Evolutionary conservation across 2,329 filamentous ascomycete genomes (phyloP).

Genomic region (Calonectria montana): DNA sequence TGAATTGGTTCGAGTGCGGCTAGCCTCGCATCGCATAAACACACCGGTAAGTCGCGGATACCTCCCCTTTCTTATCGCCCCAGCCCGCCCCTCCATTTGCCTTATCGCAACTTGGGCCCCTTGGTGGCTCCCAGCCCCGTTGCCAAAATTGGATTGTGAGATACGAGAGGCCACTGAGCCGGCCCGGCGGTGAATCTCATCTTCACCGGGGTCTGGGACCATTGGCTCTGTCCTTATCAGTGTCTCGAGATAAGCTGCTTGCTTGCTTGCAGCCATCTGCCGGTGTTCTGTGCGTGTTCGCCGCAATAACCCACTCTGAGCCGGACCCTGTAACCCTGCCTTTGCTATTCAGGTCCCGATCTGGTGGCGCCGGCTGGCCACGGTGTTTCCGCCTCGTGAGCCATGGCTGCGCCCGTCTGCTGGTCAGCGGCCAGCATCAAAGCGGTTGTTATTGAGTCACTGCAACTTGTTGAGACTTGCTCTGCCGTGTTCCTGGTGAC

Average conservation of each 20-base stretch:
- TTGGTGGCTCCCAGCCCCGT: conserved; percentile 26
- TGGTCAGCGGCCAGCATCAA: conserved; percentile 27
- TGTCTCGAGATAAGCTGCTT: conserved; percentile 29
- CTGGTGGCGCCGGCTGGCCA: conserved; percentile 35
- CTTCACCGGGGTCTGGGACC: conserved; percentile 27
- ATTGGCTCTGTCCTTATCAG: conserved; percentile 31
- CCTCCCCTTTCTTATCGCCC: conserved; percentile 15
- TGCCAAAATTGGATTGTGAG: conserved; percentile 30
- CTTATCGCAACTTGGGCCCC: conserved; percentile 28
- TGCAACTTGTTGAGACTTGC: conserved; percentile 12
- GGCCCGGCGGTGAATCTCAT: conserved; percentile 43
- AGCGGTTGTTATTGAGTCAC: conserved; percentile 21
- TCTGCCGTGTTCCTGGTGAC: conserved; percentile 20
- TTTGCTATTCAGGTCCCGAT: conserved; percentile 37
- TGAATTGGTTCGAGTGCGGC: conserved; percentile 29
- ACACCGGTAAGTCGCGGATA: conserved; percentile 27
- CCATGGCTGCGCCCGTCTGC: conserved; percentile 28
- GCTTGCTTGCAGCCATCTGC: conserved; percentile 26
- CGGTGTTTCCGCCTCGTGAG: conserved; percentile 18
- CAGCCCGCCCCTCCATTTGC: conserved; percentile 20
- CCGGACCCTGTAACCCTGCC: conserved; percentile 18
- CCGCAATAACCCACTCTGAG: conserved; percentile 23
- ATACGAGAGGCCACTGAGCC: conserved; percentile 36
- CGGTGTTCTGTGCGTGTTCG: conserved; percentile 20
- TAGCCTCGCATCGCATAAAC: conserved; percentile 20